These are phyloP conservation scores for Schizochytrium sp. DNA, from an alignment of 108 stramenopile genomes.

Conservation along the genomic window DNA sequence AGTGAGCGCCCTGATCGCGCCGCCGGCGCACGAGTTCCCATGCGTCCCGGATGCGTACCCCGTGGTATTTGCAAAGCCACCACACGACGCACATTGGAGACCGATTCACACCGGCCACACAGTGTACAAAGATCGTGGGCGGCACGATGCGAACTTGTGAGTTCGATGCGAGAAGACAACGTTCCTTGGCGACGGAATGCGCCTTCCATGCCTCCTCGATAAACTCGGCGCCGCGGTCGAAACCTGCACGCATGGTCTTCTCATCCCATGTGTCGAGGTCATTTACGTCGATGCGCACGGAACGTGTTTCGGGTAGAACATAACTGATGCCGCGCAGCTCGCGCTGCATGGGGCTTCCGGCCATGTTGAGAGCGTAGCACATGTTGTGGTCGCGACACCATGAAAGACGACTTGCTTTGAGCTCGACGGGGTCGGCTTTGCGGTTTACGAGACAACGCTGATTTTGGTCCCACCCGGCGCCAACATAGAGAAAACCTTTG, in stretches of 20 bases:
- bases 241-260: background rate
- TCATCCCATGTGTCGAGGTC: conserved; percentile 9
- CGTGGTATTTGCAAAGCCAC: conserved; percentile 17
- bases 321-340: background rate
- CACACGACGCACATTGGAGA: conserved; percentile 13
- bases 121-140: background rate
- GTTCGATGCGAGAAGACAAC: background rate
- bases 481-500: background rate
- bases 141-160: background rate
- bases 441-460: background rate
- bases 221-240: conserved; percentile 2
- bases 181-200: background rate
- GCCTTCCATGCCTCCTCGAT: conserved; percentile 9
- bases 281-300: background rate
- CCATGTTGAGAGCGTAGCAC: conserved; percentile 16
- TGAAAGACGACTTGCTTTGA: background rate
- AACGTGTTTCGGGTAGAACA: background rate
- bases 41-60: background rate
- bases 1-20: background rate
- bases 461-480: background rate
- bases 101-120: conserved; percentile 5
- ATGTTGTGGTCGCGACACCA: background rate
- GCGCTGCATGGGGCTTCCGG: background rate
- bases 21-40: background rate
- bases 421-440: background rate